Percentiles rank a stretch among this genome's conserved stretches.
These are phyloP conservation scores for Rhipidocladum racemiflorum DNA, from an alignment of 176 grass and related monocot genomes.

Conservation along the genomic window DNA sequence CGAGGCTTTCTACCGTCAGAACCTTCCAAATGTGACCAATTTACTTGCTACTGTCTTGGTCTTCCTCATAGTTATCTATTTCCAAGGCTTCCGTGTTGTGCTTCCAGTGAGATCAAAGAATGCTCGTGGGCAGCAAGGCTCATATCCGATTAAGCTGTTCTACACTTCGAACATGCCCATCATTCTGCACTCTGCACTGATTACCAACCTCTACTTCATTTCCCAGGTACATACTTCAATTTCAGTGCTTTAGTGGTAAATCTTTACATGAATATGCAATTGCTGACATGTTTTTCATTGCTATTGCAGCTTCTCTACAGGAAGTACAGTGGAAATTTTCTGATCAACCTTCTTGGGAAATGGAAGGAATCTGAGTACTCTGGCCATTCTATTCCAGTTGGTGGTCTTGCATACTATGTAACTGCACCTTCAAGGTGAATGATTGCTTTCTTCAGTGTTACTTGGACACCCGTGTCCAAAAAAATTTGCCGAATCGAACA, in stretches of 20 bases:
- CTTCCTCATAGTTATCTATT: slow-evolving; percentile 93
- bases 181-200: slow-evolving; percentile 87
- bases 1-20: slow-evolving; percentile 92
- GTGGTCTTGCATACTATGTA: slow-evolving; percentile 85
- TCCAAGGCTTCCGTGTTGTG: slow-evolving; percentile 96
- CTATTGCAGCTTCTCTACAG: slow-evolving; percentile 72
- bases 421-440: slow-evolving; percentile 84
- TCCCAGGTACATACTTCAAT: slow-evolving; percentile 55
- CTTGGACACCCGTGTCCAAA: too few relatives aligned
- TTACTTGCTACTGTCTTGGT: slow-evolving; percentile 88
- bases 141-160: slow-evolving; percentile 97
- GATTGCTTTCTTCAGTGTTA: too few relatives aligned
- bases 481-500: too few relatives aligned
- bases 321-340: slow-evolving; percentile 87
- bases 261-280: background rate
- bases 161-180: slow-evolving; percentile 99
- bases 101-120: slow-evolving; percentile 94
- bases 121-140: slow-evolving; percentile 91
- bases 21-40: slow-evolving; percentile 97
- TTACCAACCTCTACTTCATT: slow-evolving; percentile 94
- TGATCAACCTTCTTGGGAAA: slow-evolving; percentile 79
- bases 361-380: slow-evolving; percentile 97
- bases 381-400: slow-evolving; percentile 79
- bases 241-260: background rate
- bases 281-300: slow-evolving; percentile 30